Conservation (phyloP, 768 basidiomycete species). For the Trichaptum fuscoviolaceum region DNA sequence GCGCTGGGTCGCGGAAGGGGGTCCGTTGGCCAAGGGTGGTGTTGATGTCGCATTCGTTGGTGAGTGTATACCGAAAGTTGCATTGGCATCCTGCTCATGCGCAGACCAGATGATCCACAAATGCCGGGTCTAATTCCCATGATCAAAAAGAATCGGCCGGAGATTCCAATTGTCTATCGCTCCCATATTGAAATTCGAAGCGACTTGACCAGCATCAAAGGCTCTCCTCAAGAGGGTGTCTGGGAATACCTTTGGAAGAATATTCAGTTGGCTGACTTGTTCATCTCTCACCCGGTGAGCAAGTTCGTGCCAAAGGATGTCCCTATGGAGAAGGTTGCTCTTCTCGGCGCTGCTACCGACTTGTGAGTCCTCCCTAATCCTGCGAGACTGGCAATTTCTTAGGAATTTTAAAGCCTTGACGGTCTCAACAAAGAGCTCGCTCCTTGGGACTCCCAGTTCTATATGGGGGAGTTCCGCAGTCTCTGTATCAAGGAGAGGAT, state of each 20-base stretch:
- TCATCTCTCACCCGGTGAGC: slow-evolving; percentile 93
- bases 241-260: slow-evolving; percentile 96
- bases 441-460: slow-evolving; percentile 78
- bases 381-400: slow-evolving; percentile 17
- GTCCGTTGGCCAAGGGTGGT: slow-evolving; percentile 76
- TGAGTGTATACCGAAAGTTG: slow-evolving; percentile 22
- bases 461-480: slow-evolving; percentile 84
- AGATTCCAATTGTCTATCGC: slow-evolving; percentile 86
- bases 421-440: slow-evolving; percentile 89
- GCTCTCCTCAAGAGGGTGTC: slow-evolving; percentile 84
- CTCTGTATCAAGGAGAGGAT: slow-evolving; percentile 78
- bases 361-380: slow-evolving; percentile 49
- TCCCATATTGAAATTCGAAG: slow-evolving; percentile 92
- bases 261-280: slow-evolving; percentile 84
- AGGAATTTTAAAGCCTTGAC: slow-evolving; percentile 56
- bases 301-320: slow-evolving; percentile 91
- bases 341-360: slow-evolving; percentile 82
- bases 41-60: slow-evolving; percentile 89
- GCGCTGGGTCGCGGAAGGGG: slow-evolving; percentile 82
- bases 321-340: slow-evolving; percentile 58
- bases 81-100: slow-evolving; percentile 4
- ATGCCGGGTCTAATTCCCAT: slow-evolving; percentile 93
- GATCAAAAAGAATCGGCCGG: slow-evolving; percentile 79
- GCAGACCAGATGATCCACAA: slow-evolving; percentile 70
- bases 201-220: slow-evolving; percentile 75